phyloP scores from a whole-genome alignment of 441 rosid genomes.

The Isatis lusitanica region DNA sequence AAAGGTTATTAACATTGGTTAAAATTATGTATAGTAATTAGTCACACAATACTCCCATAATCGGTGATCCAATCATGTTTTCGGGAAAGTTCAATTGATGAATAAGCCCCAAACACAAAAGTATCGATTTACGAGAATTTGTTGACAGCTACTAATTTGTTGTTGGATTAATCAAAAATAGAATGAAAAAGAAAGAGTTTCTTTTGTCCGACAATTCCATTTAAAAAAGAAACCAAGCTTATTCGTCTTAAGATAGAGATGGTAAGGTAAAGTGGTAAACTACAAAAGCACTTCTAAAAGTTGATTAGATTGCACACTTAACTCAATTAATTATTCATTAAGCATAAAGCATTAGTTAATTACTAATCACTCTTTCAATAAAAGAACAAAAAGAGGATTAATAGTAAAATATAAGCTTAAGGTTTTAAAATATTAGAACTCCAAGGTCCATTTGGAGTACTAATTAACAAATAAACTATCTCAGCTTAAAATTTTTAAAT shows the following conservation, averaged over 20 bases:
- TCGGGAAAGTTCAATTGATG: background rate
- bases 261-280: constrained; percentile 21
- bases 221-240: constrained; percentile 17
- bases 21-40: background rate
- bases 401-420: background rate
- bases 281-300: background rate
- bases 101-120: background rate
- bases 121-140: background rate
- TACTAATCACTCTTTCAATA: constrained; percentile 2
- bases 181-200: background rate
- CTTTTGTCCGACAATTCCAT: background rate
- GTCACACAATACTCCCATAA: background rate
- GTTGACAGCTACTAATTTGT: constrained; percentile 10
- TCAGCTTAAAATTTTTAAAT: background rate
- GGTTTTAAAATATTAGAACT: background rate
- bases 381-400: background rate
- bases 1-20: background rate
- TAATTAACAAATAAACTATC: background rate
- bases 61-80: background rate
- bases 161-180: background rate
- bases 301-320: constrained; percentile 35
- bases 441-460: constrained; percentile 13
- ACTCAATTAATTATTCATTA: constrained; percentile 23
- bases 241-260: constrained; percentile 1
- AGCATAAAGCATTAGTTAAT: constrained; percentile 24